phyloP scores from a whole-genome alignment of 768 basidiomycete species.

The Phlebiopsis flavidoalba region DNA sequence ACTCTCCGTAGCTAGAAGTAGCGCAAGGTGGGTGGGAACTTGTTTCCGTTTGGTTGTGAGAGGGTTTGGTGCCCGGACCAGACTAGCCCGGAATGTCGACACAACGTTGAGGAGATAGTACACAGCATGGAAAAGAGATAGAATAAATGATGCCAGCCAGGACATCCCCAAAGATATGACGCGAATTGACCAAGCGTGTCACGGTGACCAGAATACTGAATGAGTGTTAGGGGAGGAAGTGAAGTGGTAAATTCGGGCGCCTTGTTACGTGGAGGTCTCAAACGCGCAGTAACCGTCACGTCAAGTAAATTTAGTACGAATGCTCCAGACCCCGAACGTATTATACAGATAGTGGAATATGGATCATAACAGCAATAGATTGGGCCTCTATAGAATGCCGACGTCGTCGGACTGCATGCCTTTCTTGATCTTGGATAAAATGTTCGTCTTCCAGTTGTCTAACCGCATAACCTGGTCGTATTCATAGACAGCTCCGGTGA shows the following conservation, averaged over 20 bases:
- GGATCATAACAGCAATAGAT: not conserved
- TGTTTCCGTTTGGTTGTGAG: conserved; percentile 49
- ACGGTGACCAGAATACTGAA: not conserved
- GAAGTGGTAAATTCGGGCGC: not conserved
- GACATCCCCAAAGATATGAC: conserved; percentile 29
- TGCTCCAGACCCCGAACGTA: not conserved
- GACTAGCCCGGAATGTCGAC: conserved; percentile 36
- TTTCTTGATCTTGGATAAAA: conserved; percentile 88
- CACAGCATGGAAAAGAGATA: conserved; percentile 54
- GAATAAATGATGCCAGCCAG: conserved; percentile 40
- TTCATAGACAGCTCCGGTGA: conserved; percentile 82
- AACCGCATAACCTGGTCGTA: conserved; percentile 90
- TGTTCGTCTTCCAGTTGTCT: conserved; percentile 93
- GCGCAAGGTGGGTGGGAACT: conserved; percentile 60
- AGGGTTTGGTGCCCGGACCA: conserved; percentile 37
- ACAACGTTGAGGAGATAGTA: conserved; percentile 42
- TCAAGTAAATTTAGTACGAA: not conserved
- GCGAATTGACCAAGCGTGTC: not conserved
- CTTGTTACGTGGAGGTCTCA: not conserved
- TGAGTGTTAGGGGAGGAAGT: not conserved
- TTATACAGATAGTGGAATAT: not conserved
- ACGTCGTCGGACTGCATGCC: conserved; percentile 55
- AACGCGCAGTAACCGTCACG: not conserved
- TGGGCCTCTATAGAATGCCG: conserved; percentile 15
- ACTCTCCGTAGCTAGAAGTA: conserved; percentile 51